Base-by-base conservation (phyloP, 192 early-diverging fungal species). In the Coemansia furcata region DNA sequence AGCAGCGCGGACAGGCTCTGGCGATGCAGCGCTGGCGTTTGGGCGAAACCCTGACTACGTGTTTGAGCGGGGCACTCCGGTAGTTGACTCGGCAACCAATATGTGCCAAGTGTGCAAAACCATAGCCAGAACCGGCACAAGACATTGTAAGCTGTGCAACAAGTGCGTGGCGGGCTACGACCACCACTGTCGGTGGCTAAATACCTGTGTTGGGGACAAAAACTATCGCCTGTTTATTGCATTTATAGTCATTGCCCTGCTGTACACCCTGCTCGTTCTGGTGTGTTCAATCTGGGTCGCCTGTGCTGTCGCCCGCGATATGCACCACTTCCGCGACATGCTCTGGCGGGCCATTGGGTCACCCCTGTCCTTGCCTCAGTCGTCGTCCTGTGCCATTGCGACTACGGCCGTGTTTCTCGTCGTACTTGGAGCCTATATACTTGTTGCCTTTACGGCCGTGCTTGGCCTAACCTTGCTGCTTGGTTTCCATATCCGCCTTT, bases 71-170 rank as follows among this genome's bases (percentile, higher is more conserved):
- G 83, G 83, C n/a, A 50, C 73, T 21, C 70, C 76, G 2, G 83
- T 73, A n/a, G 72, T 77, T 35, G 59, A 71, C 37, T 38, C 71
- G 14, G 47, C 40, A 4, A 68, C 80, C 30, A 66, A 72, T 21
- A 42, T 44, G 46, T 82, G 80, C 57, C 60, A 61, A 14, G 63
- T 82, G 21, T 82, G 80, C 63, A 55, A 46, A 21, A 59, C 39
- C 21, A 33, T 67, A 7, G 68, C 54, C 33, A 60, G 29, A 36
- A 52, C 66, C 0, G 64, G 66, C 12, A 77, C 80, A 3, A 69
- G 75, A 30, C 80, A 82, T 52, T 82, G 80, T 66, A 82, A 82
- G 58, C 66, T 73, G 49, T 82, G 80, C 72, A 82, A 82, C 68
- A 76, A 73, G 47, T 82, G 80, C 30, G 66, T 82, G n/a, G 67